phyloP scores from a whole-genome alignment of 805 yeast genomes.

The Ogataea saltuana region DNA sequence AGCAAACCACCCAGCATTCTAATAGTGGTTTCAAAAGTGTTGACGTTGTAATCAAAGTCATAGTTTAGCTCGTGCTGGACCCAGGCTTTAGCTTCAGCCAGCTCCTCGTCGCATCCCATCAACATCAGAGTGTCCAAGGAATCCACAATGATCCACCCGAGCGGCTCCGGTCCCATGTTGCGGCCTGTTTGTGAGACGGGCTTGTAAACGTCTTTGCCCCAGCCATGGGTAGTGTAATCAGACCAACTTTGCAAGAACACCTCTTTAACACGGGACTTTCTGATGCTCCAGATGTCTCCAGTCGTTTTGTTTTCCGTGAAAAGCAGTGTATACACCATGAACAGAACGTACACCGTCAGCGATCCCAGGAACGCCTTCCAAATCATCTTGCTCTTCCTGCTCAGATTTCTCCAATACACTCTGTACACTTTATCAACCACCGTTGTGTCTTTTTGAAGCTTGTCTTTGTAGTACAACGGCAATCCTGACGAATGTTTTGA shows the following conservation, averaged over 20 bases:
- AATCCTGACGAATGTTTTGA: constrained; percentile 33
- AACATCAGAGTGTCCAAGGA: constrained; percentile 78
- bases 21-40: constrained; percentile 91
- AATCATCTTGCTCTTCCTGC: constrained; percentile 38
- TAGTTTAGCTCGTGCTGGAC: constrained; percentile 68
- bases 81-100: constrained; percentile 70
- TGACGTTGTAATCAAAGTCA: constrained; percentile 71
- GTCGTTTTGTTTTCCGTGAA: constrained; percentile 13
- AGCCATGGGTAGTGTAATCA: constrained; percentile 70
- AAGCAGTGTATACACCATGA: constrained; percentile 31
- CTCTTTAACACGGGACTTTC: constrained; percentile 59
- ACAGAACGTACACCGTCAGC: constrained; percentile 42
- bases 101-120: constrained; percentile 69
- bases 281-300: constrained; percentile 43
- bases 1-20: constrained; percentile 93
- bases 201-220: constrained; percentile 80
- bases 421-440: constrained; percentile 15
- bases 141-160: constrained; percentile 94
- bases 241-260: constrained; percentile 78
- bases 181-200: constrained; percentile 64
- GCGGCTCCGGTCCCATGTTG: constrained; percentile 77
- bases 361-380: constrained; percentile 45
- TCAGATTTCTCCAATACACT: constrained; percentile 16
- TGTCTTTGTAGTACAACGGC: constrained; percentile 58
- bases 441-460: constrained; percentile 30